A percentile compares a stretch with the other conserved stretches of the same genome.
Conservation (phyloP, 176 grass and related monocot species). For the Bromus sterilis region DNA sequence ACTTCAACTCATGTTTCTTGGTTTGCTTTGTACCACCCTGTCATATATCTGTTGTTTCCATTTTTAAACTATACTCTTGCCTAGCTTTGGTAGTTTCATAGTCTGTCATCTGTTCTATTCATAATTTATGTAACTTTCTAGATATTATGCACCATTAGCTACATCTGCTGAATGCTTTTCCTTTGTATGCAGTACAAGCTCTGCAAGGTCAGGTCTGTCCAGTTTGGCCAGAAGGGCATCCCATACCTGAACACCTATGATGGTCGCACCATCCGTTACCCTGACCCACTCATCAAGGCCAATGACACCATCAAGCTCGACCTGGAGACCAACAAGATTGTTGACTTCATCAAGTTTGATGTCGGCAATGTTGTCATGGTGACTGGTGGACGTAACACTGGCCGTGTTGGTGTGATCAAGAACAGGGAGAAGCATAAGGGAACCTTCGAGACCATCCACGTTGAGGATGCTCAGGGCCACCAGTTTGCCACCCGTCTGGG, state of each 20-base stretch:
- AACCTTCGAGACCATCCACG: slow-evolving; percentile 61
- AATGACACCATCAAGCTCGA: slow-evolving; percentile 69
- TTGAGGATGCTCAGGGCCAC: slow-evolving; percentile 58
- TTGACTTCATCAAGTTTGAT: slow-evolving; percentile 70
- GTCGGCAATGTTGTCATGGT: slow-evolving; percentile 62
- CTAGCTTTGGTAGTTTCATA: background rate
- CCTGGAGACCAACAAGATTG: slow-evolving; percentile 53
- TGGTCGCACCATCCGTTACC: slow-evolving; percentile 61
- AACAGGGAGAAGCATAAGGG: slow-evolving; percentile 75
- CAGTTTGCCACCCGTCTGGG: slow-evolving; percentile 47
- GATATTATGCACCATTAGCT: background rate
- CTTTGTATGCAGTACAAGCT: slow-evolving; percentile 40
- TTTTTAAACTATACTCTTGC: too few relatives aligned
- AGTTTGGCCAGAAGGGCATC: slow-evolving; percentile 61
- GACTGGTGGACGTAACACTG: slow-evolving; percentile 56
- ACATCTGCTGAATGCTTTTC: background rate
- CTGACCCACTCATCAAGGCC: slow-evolving; percentile 66
- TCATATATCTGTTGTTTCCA: background rate
- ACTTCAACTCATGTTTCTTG: background rate
- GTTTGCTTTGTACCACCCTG: background rate
- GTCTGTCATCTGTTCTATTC: background rate
- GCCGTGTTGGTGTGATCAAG: slow-evolving; percentile 62
- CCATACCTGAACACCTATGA: slow-evolving; percentile 64
- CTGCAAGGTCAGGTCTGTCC: slow-evolving; percentile 57
- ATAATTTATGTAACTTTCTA: background rate